Percentiles rank a stretch among this genome's conserved stretches.
phyloP scores from a whole-genome alignment of 1,284 basidiomycete species.

The Trichosporon ovoides region DNA sequence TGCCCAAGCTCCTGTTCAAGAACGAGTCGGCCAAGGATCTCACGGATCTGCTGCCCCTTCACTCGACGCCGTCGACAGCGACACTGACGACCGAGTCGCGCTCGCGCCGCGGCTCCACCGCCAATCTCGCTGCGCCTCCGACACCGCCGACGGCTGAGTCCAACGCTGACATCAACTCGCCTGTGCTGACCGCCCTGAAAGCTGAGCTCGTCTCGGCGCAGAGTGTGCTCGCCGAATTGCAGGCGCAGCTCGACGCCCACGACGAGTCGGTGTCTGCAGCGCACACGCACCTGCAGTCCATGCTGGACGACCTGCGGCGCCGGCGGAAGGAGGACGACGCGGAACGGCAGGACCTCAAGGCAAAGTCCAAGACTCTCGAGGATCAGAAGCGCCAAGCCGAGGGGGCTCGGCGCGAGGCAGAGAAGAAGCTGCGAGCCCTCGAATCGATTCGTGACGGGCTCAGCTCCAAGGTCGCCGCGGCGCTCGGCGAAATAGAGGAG shows the following conservation, averaged over 20 bases:
- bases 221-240: conserved; percentile 63
- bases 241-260: conserved; percentile 67
- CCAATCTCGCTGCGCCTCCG: conserved; percentile 28
- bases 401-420: conserved; percentile 69
- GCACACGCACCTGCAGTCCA: conserved; percentile 61
- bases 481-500: conserved; percentile 63
- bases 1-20: conserved; percentile 21
- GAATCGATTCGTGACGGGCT: conserved; percentile 63
- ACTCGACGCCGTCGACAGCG: conserved; percentile 28
- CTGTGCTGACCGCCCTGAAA: conserved; percentile 67
- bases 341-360: conserved; percentile 69
- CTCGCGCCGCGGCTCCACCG: conserved; percentile 36
- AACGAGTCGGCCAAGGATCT: conserved; percentile 23
- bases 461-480: conserved; percentile 59
- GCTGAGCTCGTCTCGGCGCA: conserved; percentile 69
- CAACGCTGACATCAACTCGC: conserved; percentile 50
- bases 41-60: conserved; percentile 42
- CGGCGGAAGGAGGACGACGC: conserved; percentile 79
- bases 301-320: conserved; percentile 67
- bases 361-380: conserved; percentile 74
- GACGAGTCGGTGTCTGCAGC: conserved; percentile 60
- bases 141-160: conserved; percentile 27
- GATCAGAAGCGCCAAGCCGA: conserved; percentile 82
- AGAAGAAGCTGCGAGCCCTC: conserved; percentile 72
- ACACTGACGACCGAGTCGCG: conserved; percentile 16